phyloP scores from a whole-genome alignment of 2,329 filamentous ascomycete genomes.

The Paraconiothyrium brasiliense region DNA sequence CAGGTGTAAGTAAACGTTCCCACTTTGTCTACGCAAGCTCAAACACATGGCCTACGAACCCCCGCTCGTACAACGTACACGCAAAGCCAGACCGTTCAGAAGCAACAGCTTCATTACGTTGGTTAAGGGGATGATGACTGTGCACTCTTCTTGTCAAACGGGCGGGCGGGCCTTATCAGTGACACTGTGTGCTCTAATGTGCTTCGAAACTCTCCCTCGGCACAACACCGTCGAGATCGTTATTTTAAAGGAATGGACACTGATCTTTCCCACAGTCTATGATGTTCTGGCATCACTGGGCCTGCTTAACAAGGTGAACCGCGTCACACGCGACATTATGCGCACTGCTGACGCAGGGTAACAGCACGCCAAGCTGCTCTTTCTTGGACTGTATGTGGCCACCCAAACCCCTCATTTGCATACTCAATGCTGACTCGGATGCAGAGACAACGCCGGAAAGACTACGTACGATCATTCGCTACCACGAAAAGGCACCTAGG shows the following conservation, averaged over 20 bases:
- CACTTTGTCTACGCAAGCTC: not conserved
- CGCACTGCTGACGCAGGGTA: conserved; percentile 19
- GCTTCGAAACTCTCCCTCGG: not conserved
- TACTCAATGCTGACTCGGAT: conserved; percentile 66
- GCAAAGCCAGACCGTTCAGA: not conserved
- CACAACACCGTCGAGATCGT: not conserved
- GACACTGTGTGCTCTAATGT: not conserved
- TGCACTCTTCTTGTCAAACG: not conserved
- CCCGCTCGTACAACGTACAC: not conserved
- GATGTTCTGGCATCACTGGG: conserved; percentile 87
- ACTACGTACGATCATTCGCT: conserved; percentile 75
- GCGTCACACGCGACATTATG: conserved; percentile 1
- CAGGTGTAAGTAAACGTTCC: conserved; percentile 30
- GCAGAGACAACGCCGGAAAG: conserved; percentile 93
- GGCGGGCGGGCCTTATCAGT: conserved; percentile 6
- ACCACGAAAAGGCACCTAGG: conserved; percentile 6
- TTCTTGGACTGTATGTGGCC: conserved; percentile 73
- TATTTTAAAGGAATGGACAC: conserved; percentile 17
- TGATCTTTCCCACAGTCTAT: conserved; percentile 70
- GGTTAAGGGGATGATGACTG: not conserved
- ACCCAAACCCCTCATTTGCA: not conserved
- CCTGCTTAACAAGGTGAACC: conserved; percentile 77
- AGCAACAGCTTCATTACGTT: not conserved
- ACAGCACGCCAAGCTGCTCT: conserved; percentile 71
- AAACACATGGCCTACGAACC: not conserved